phyloP scores from a whole-genome alignment of 2,329 filamentous ascomycete genomes.

The Aureobasidium lini region DNA sequence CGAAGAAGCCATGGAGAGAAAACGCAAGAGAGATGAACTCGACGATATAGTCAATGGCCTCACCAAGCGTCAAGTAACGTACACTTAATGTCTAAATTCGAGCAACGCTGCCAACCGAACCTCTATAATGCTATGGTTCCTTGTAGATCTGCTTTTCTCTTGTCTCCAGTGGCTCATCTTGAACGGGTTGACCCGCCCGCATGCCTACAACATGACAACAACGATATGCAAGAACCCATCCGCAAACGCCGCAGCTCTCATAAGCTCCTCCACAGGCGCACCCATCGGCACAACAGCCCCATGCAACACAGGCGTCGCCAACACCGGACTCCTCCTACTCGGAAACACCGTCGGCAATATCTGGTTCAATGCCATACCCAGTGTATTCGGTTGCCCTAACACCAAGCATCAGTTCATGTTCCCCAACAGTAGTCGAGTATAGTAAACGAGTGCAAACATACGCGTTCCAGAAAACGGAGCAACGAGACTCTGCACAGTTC shows the following conservation, averaged over 20 bases:
- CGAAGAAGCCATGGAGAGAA: slow-evolving; percentile 40
- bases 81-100: slow-evolving; percentile 16
- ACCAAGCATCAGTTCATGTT: neutral
- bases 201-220: slow-evolving; percentile 58
- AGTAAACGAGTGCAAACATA: slow-evolving; percentile 16
- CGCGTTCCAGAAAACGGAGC: slow-evolving; percentile 40
- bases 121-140: neutral
- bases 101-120: neutral
- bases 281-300: slow-evolving; percentile 74
- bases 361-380: slow-evolving; percentile 69
- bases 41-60: slow-evolving; percentile 74
- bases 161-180: too few relatives aligned
- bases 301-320: slow-evolving; percentile 80
- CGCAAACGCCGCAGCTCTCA: slow-evolving; percentile 74
- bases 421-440: neutral
- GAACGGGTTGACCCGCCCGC: neutral
- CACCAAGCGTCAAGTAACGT: slow-evolving; percentile 63
- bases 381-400: slow-evolving; percentile 51
- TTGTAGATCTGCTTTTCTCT: neutral
- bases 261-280: slow-evolving; percentile 73
- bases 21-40: slow-evolving; percentile 68
- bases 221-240: slow-evolving; percentile 89
- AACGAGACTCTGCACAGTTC: slow-evolving; percentile 64
- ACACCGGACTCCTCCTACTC: slow-evolving; percentile 71
- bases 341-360: slow-evolving; percentile 79